Base-by-base conservation (phyloP, 441 rosid species). In the Bocquillonia castaneifolia region DNA sequence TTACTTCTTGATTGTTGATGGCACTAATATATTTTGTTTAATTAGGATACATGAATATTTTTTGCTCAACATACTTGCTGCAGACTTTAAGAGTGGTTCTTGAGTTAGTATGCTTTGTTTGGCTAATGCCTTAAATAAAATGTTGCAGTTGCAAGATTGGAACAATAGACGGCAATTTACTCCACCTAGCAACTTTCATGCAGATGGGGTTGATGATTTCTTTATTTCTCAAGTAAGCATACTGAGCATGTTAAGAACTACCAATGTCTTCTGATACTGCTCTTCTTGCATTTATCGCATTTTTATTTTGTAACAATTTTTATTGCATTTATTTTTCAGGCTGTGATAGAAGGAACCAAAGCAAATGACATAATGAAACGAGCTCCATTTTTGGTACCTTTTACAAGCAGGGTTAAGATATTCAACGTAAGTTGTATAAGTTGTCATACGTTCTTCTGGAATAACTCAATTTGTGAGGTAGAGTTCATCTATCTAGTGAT, bases 311-410 rank as follows among this genome's bases (percentile, higher is more conserved):
- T 34, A 67, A 63, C 70, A 71, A 59, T 68, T 67, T 60, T 74
- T 73, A 74, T 76, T 51, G 71, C 64, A 15, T 72, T 51, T 31
- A 47, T 59, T 31, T 79, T 63, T 60, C 82, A 95, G 99, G 99
- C 99, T 71, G 80, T 72, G 48, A 69, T 85, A 28, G 96, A 89
- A 72, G 93, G 96, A 73, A 88, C 96, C 65, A 87, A 88, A 81
- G 99, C 98, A 40, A 79, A 88, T 81, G 96, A 86, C 76, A 92
- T 95, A 81, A 72, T 95, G 86, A 92, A 82, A 83, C 90, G 83
- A 81, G 99, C 99, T 79, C 97, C 99, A 55, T 95, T 92, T 81
- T 79, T 95, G 88, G 79, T 95, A 67, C 98, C 98, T 59, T 95
- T 95, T 78, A 92, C 98, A 40, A 85, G 93, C 86, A 87, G 99